A percentile compares a stretch with the other conserved stretches of the same genome.
Conservation (phyloP, 1,284 basidiomycete species). For the Uromyces viciae-fabae region DNA sequence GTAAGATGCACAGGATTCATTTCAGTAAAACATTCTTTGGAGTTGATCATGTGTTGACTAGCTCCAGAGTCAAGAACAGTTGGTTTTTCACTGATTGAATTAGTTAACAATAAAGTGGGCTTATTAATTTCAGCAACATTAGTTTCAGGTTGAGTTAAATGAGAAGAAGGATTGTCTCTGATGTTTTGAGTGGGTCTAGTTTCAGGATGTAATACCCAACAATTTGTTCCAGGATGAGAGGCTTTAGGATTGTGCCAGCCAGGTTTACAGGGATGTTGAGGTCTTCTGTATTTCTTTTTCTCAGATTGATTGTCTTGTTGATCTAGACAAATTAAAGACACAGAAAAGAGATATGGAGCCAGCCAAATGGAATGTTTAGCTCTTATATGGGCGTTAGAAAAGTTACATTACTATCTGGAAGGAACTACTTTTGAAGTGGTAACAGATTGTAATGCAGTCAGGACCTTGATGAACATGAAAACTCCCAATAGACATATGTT, state of each 20-base stretch:
- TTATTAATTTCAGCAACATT: no score
- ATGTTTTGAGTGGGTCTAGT: no score
- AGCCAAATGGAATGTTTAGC: not conserved
- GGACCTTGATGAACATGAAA: not conserved
- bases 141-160: no score
- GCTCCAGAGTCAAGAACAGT: not conserved
- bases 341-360: not conserved
- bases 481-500: conserved; percentile 2
- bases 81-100: not conserved
- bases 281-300: no score
- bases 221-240: no score
- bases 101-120: no score
- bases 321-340: not conserved
- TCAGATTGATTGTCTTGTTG: no score
- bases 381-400: not conserved
- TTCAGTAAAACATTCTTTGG: not conserved
- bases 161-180: no score
- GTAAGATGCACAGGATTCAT: not conserved
- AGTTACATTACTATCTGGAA: not conserved
- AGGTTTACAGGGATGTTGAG: no score
- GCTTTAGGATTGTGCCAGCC: no score
- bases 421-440: not conserved
- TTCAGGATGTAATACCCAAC: no score
- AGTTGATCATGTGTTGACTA: not conserved
- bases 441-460: not conserved